A percentile compares a stretch with the other conserved stretches of the same genome.
phyloP scores from a whole-genome alignment of 2,329 filamentous ascomycete genomes.

The Coniochaeta prunicola region DNA sequence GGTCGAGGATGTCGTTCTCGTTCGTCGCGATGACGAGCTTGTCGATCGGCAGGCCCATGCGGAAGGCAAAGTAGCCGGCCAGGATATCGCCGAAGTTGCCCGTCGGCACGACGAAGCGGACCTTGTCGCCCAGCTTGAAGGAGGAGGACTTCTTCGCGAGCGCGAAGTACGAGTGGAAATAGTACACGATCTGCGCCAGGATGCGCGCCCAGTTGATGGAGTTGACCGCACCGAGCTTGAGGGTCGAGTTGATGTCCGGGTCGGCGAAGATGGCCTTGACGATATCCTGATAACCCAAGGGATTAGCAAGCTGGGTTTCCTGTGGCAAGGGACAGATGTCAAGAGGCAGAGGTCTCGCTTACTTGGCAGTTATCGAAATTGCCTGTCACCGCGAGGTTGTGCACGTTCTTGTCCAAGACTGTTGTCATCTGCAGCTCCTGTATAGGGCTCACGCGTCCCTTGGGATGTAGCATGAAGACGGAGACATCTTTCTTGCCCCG shows the following conservation, averaged over 20 bases:
- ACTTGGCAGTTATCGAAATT: conserved; percentile 96
- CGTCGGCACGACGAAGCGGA: conserved; percentile 85
- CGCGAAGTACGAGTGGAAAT: conserved; percentile 89
- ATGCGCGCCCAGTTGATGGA: conserved; percentile 96
- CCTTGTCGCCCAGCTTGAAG: conserved; percentile 58
- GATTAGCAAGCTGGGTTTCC: not conserved
- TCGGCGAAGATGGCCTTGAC: conserved; percentile 92
- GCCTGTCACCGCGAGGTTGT: conserved; percentile 83
- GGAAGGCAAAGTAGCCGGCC: conserved; percentile 76
- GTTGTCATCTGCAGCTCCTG: conserved; percentile 98
- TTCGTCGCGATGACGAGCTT: conserved; percentile 93
- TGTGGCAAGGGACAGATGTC: not conserved
- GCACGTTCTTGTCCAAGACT: conserved; percentile 80
- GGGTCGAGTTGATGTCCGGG: conserved; percentile 69
- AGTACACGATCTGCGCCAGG: conserved; percentile 93
- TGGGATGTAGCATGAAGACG: conserved; percentile 89
- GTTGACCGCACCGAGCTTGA: conserved; percentile 89
- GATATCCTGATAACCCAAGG: conserved; percentile 53
- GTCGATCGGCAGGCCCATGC: conserved; percentile 59
- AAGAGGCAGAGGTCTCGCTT: conserved; percentile 7
- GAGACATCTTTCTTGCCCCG: conserved; percentile 95
- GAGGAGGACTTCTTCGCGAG: conserved; percentile 54
- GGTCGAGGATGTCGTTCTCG: conserved; percentile 93
- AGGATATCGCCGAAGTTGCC: conserved; percentile 97
- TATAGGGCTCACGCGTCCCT: conserved; percentile 82